Evolutionary conservation across 2,329 filamentous ascomycete genomes (phyloP).

Genomic region (Didymella glomerata): DNA sequence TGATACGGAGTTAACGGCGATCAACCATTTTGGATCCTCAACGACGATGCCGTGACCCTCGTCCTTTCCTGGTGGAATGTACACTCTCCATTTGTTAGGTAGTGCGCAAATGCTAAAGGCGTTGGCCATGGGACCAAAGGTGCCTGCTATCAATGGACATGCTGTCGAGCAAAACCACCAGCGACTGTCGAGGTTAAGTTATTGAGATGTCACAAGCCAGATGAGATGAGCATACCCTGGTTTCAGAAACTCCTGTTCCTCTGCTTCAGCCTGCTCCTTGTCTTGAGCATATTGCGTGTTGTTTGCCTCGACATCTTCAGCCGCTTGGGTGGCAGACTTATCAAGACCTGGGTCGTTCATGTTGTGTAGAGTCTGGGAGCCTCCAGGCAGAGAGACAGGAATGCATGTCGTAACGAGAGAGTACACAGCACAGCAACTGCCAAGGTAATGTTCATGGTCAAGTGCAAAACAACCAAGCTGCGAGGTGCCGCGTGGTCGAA

Average conservation of each 20-base stretch:
- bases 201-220: too few relatives aligned
- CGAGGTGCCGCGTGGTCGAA: slow-evolving; percentile 16
- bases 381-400: not conserved
- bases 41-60: slow-evolving; percentile 58
- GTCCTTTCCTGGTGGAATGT: slow-evolving; percentile 57
- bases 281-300: slow-evolving; percentile 40
- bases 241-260: slow-evolving; percentile 55
- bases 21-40: slow-evolving; percentile 63
- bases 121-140: slow-evolving; percentile 64
- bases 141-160: slow-evolving; percentile 64
- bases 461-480: slow-evolving; percentile 17
- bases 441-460: slow-evolving; percentile 6
- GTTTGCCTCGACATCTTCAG: slow-evolving; percentile 54
- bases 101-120: slow-evolving; percentile 65
- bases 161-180: slow-evolving; percentile 71
- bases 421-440: not conserved
- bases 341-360: slow-evolving; percentile 63
- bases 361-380: not conserved
- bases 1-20: slow-evolving; percentile 65
- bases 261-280: slow-evolving; percentile 48
- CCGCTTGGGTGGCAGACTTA: slow-evolving; percentile 58
- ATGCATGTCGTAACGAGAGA: slow-evolving; percentile 5
- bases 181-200: slow-evolving; percentile 49
- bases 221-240: slow-evolving; percentile 55
- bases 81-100: slow-evolving; percentile 64